These are phyloP conservation scores for Apiotrichum gamsii DNA, from an alignment of 1,284 basidiomycete species.

Conservation along the genomic window DNA sequence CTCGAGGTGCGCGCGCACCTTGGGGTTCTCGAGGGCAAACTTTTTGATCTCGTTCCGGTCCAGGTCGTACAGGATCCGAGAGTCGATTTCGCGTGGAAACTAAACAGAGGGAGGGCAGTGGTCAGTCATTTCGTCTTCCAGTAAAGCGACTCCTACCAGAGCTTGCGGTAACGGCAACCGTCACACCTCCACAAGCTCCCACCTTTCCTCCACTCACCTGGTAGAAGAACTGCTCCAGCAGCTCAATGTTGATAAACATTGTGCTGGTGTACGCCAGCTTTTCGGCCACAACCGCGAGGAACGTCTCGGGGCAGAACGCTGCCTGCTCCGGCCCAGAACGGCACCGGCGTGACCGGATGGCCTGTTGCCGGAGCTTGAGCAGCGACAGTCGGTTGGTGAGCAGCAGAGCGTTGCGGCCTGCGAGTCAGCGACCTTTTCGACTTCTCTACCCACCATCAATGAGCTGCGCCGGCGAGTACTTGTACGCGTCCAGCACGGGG, in stretches of 20 bases:
- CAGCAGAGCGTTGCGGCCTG: conserved; percentile 85
- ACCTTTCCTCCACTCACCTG: conserved; percentile 62
- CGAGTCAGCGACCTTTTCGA: background rate
- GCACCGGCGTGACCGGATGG: conserved; percentile 83
- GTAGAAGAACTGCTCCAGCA: conserved; percentile 97
- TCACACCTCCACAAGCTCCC: no score
- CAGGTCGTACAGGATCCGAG: conserved; percentile 84
- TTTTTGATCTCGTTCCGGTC: conserved; percentile 72
- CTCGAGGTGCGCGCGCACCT: conserved; percentile 79
- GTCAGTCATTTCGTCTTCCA: background rate
- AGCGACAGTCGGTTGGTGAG: conserved; percentile 74
- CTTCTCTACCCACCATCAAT: conserved; percentile 63
- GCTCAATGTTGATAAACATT: conserved; percentile 98
- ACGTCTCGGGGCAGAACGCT: conserved; percentile 89
- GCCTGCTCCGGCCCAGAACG: conserved; percentile 77
- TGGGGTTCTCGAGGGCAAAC: conserved; percentile 93
- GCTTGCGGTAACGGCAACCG: no score
- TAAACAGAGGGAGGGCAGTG: no score
- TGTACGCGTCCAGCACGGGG: conserved; percentile 62
- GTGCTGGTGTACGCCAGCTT: conserved; percentile 93
- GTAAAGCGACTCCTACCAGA: no score
- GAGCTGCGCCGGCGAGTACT: conserved; percentile 83
- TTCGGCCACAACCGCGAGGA: conserved; percentile 92
- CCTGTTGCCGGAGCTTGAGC: conserved; percentile 73
- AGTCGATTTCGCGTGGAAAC: conserved; percentile 97